Base-by-base conservation (phyloP, 139 green algal species). In the Chlorella sp. region DNA sequence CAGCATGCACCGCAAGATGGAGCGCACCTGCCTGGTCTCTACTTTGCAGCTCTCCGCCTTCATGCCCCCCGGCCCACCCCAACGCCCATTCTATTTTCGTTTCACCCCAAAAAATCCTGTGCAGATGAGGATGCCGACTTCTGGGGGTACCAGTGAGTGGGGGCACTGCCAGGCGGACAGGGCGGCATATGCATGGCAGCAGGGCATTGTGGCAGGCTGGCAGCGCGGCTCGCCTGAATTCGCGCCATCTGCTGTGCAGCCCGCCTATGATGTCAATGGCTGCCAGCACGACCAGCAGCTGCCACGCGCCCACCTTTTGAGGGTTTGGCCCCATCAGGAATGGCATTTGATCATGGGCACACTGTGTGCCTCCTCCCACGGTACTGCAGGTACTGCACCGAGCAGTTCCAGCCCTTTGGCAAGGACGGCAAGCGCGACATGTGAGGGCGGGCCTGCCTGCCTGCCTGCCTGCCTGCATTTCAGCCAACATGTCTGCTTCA, bases 61-160 rank as follows among this genome's bases (percentile, higher is more conserved):
- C 40, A 28, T n/a, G 37, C 80, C 73, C n/a, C 80, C 48, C 9
- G 18, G 0, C 7, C 21, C 39, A 64, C 4, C 79, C 40, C 16
- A 66, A 34, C 40, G 21, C 24, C 79, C 2, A 16, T 57, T 5
- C 9, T 57, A 9, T 9, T 71, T 9, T 36, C n/a, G n/a, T 53
- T 30, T 5, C 60, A 21, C 40, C 3, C 2, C 28, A 15, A n/a
- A 30, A 11, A 26, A 73, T 4, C 37, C 1, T 36, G 0, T 36
- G 69, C 90, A 36, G 89, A 95, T n/a, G 94, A 97, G 85, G 95
- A 95, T 61, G 92, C 57, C 28, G 86, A 95, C 81, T 96, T 97
- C 78, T 98, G 94, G 96, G 90, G 85, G 36, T 89, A 73, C n/a
- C 85, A 83, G 71, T 66, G 42, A 68, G 79, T 16, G 48, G 48